Percentiles rank a stretch among this genome's conserved stretches.
Evolutionary conservation across 306 rosid genomes (phyloP).

Genomic region (Prunus mongolica): DNA sequence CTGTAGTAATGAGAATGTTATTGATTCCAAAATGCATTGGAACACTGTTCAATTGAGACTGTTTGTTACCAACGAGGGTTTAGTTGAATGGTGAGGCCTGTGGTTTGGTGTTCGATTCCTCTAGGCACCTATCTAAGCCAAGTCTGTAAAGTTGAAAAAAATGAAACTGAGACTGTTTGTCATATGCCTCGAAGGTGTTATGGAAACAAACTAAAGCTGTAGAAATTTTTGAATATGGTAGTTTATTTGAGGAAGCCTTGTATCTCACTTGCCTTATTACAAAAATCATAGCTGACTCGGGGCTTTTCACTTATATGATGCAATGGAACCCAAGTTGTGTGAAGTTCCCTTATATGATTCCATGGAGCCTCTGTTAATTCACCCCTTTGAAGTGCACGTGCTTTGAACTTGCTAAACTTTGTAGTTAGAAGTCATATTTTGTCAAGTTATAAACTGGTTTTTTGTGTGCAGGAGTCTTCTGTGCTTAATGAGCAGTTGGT

Average conservation of each 20-base stretch:
- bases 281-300: neutral
- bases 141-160: too few species aligned
- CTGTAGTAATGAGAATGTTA: neutral
- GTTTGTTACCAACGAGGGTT: neutral
- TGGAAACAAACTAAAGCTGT: too few species aligned
- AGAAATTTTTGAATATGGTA: neutral
- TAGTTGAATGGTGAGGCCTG: neutral
- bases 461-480: constrained; percentile 50
- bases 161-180: neutral
- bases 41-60: neutral
- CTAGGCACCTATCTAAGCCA: neutral
- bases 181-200: neutral
- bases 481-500: constrained; percentile 45
- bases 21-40: neutral
- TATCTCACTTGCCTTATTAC: neutral
- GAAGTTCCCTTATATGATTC: neutral
- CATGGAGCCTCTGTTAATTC: neutral
- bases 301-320: neutral
- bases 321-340: neutral
- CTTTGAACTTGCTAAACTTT: neutral
- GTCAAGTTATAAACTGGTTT: neutral
- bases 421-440: neutral
- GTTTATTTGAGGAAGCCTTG: neutral
- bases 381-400: neutral
- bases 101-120: neutral